phyloP scores from a whole-genome alignment of 768 basidiomycete genomes.

The Serpula lacrymans region DNA sequence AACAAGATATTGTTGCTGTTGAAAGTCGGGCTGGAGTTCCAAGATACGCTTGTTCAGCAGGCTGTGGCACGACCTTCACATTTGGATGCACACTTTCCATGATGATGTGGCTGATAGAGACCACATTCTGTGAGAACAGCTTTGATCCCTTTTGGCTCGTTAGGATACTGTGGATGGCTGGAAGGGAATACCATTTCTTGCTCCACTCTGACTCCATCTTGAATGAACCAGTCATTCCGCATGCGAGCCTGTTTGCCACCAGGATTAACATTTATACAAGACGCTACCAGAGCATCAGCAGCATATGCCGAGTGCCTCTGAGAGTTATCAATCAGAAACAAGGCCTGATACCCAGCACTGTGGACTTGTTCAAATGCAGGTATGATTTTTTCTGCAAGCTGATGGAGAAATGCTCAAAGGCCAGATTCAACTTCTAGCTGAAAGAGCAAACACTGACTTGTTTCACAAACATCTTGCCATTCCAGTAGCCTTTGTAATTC shows the following conservation, averaged over 20 bases:
- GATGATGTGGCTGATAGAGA: slow-evolving; percentile 13
- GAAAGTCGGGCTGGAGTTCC: slow-evolving; percentile 22
- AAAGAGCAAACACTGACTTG: slow-evolving; percentile 18
- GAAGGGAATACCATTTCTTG: slow-evolving; percentile 31
- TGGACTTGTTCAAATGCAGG: slow-evolving; percentile 10
- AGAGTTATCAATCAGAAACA: slow-evolving; percentile 41
- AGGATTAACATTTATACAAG: slow-evolving; percentile 34
- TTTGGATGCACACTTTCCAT: slow-evolving; percentile 14
- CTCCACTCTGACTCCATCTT: slow-evolving; percentile 18
- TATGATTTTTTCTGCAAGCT: slow-evolving; percentile 14
- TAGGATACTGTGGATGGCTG: slow-evolving; percentile 28
- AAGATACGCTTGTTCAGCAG: slow-evolving; percentile 31
- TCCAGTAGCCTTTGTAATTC: slow-evolving; percentile 40
- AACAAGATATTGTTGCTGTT: slow-evolving; percentile 18
- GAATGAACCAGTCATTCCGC: slow-evolving; percentile 28
- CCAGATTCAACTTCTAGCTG: too few species aligned
- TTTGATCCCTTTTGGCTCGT: slow-evolving; percentile 30
- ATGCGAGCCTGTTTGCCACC: slow-evolving; percentile 37
- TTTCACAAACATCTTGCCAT: slow-evolving; percentile 29
- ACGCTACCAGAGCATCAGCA: slow-evolving; percentile 30
- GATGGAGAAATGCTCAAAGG: slow-evolving; percentile 2
- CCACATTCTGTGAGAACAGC: slow-evolving; percentile 25
- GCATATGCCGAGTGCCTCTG: slow-evolving; percentile 39
- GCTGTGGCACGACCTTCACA: background rate
- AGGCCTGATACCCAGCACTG: slow-evolving; percentile 24